These are phyloP conservation scores for Poa pratensis DNA, from an alignment of 176 grass and related monocot genomes.

Conservation along the genomic window DNA sequence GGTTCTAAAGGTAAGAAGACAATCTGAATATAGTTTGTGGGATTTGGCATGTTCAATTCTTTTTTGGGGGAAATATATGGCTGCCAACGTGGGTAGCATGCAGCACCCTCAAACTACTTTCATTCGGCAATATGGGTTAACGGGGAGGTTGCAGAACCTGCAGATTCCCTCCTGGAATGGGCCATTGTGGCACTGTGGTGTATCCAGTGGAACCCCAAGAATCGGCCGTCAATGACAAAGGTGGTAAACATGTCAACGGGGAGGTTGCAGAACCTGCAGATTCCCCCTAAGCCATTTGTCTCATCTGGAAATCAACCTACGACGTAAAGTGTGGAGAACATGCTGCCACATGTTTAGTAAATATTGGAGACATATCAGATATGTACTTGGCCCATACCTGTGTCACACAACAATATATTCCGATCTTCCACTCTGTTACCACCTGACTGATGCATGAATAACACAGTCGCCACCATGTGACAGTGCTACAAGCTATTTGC, in stretches of 20 bases:
- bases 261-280: background rate
- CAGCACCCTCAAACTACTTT: background rate
- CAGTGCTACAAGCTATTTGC: background rate
- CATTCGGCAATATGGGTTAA: background rate
- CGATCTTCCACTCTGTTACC: background rate
- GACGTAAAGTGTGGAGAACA: too few relatives aligned
- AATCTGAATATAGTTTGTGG: background rate
- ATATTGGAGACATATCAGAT: too few relatives aligned
- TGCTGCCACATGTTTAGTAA: too few relatives aligned
- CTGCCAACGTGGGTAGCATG: too few relatives aligned
- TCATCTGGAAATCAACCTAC: too few relatives aligned
- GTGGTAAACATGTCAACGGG: conserved; percentile 66
- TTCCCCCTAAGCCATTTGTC: too few relatives aligned
- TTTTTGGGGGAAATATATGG: too few relatives aligned
- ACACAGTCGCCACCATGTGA: background rate
- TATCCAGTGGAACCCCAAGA: conserved; percentile 66
- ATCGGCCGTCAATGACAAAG: conserved; percentile 58
- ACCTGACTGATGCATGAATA: background rate
- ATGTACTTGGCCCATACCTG: too few relatives aligned
- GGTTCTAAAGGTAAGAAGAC: background rate
- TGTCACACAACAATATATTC: background rate
- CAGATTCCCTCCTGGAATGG: too few relatives aligned
- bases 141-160: too few relatives aligned
- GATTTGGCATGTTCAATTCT: too few relatives aligned
- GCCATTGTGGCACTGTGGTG: conserved; percentile 64